Conservation (phyloP, 345 rosid species). For the Linum usitatissimum region DNA sequence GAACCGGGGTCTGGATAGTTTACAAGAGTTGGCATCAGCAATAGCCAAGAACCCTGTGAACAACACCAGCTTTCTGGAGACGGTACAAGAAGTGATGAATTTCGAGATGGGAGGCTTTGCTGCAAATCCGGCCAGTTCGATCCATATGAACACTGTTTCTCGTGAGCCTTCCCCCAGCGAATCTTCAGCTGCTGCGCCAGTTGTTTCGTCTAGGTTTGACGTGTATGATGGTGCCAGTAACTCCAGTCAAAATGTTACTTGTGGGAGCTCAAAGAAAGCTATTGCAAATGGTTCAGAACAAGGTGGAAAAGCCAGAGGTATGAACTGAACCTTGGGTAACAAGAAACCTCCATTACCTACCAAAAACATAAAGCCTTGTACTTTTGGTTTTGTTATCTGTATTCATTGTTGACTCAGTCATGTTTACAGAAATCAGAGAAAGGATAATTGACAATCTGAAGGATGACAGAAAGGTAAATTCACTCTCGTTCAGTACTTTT, state of each 20-base stretch:
- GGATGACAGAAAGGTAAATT: conserved; percentile 46
- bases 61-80: conserved; percentile 17
- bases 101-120: conserved; percentile 35
- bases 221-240: conserved; percentile 49
- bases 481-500: neutral
- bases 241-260: conserved; percentile 40
- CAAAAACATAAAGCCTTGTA: too few relatives aligned
- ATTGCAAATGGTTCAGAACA: conserved; percentile 33
- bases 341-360: too few relatives aligned
- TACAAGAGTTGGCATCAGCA: conserved; percentile 20
- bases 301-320: conserved; percentile 40
- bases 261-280: conserved; percentile 48
- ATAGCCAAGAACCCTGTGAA: conserved; percentile 20
- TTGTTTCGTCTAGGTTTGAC: conserved; percentile 48
- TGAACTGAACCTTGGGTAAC: neutral
- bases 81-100: conserved; percentile 25
- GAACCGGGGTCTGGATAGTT: conserved; percentile 19
- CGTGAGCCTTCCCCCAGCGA: conserved; percentile 54
- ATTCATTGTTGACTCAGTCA: neutral
- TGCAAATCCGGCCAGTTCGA: conserved; percentile 28
- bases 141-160: conserved; percentile 33
- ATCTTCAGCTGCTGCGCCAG: conserved; percentile 66
- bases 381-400: neutral
- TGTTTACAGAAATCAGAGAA: conserved; percentile 41
- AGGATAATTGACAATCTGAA: conserved; percentile 46